Evolutionary conservation across 495 filamentous ascomycete species (phyloP).

Genomic region (Penicillium bovifimosum): DNA sequence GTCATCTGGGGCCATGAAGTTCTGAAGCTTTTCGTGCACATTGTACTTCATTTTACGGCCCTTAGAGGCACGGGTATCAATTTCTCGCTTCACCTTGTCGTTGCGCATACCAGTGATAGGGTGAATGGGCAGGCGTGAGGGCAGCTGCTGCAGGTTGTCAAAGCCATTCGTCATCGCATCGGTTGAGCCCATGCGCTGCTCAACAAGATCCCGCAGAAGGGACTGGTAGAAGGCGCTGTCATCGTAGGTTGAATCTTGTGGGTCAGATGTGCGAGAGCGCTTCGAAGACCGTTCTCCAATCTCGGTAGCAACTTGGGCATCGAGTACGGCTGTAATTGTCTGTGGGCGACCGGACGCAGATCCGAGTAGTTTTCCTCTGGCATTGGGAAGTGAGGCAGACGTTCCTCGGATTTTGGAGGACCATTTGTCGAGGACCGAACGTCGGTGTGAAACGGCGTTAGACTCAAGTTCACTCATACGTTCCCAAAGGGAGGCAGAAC

Average conservation of each 20-base stretch:
- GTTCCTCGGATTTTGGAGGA: slow-evolving; percentile 48
- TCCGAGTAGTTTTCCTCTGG: slow-evolving; percentile 42
- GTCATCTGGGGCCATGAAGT: slow-evolving; percentile 95
- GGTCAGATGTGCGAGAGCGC: slow-evolving; percentile 35
- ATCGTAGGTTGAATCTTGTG: slow-evolving; percentile 61
- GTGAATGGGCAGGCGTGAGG: slow-evolving; percentile 33
- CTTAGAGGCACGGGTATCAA: slow-evolving; percentile 94
- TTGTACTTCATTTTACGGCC: slow-evolving; percentile 88
- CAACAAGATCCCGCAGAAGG: slow-evolving; percentile 84
- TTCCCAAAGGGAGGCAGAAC: slow-evolving; percentile 60
- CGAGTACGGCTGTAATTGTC: slow-evolving; percentile 65
- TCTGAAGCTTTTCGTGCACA: slow-evolving; percentile 94
- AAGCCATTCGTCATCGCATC: slow-evolving; percentile 42
- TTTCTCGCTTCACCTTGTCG: slow-evolving; percentile 71
- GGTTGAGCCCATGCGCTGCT: slow-evolving; percentile 61
- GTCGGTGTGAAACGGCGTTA: slow-evolving; percentile 38
- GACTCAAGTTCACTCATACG: slow-evolving; percentile 64
- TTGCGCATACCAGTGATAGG: slow-evolving; percentile 63
- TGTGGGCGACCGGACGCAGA: slow-evolving; percentile 40
- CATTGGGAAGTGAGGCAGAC: slow-evolving; percentile 30
- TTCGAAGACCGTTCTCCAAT: slow-evolving; percentile 59
- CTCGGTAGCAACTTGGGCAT: slow-evolving; percentile 64
- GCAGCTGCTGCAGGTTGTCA: slow-evolving; percentile 35
- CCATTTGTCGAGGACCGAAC: slow-evolving; percentile 43
- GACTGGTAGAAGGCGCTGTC: slow-evolving; percentile 92